Evolutionary conservation across 2,329 filamentous ascomycete genomes (phyloP).

Genomic region (Ophiostoma quercus): DNA sequence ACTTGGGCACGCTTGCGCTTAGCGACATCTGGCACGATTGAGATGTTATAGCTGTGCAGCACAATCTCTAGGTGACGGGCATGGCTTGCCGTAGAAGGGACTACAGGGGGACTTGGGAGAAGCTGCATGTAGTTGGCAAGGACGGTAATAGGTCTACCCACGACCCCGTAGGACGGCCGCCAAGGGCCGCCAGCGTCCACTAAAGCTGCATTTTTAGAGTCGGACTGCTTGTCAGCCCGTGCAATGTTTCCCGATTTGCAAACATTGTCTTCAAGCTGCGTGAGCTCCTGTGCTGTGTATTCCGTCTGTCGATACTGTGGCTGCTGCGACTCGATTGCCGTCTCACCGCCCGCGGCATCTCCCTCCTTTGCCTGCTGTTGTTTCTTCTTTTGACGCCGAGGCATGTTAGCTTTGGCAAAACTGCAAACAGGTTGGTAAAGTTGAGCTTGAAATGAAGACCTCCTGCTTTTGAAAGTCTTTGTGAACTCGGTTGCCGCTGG

Average conservation of each 20-base stretch:
- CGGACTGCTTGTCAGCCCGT: not conserved
- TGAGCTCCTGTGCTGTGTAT: not conserved
- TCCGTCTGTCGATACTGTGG: not conserved
- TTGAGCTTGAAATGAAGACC: not conserved
- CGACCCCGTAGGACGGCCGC: not conserved
- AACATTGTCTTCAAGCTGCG: not conserved
- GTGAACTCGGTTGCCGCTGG: not conserved
- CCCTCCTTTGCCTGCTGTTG: not conserved
- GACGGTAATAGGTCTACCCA: not conserved
- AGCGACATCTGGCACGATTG: not conserved
- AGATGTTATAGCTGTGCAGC: not conserved
- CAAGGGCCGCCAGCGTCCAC: not conserved
- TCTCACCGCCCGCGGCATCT: not conserved
- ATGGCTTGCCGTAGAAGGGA: not conserved
- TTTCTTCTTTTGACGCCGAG: not conserved
- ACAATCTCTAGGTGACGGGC: not conserved
- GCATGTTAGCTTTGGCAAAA: not conserved
- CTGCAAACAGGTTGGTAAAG: not conserved
- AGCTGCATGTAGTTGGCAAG: slow-evolving; percentile 10
- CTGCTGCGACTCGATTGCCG: not conserved
- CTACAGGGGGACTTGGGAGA: not conserved
- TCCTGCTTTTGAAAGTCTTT: not conserved
- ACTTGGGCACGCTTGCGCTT: not conserved
- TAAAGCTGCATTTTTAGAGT: not conserved
- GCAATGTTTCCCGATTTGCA: not conserved